Evolutionary conservation across 176 grass and related monocot genomes (phyloP), one percentile per base, ranked within the genome.

Genomic region (Canna indica): DNA sequence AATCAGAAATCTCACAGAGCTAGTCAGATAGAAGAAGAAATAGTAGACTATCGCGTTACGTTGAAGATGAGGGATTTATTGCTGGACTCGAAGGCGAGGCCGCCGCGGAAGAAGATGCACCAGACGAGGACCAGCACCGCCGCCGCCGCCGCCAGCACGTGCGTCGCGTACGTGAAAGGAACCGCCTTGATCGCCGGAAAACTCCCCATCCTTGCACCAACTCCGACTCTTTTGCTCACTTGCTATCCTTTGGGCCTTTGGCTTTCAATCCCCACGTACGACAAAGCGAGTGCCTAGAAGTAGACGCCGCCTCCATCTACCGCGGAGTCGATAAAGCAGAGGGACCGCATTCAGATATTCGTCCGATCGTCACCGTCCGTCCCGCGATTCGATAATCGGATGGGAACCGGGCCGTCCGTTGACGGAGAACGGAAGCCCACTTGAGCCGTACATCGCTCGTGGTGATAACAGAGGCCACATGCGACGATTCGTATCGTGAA

Each of bases 51-150:
- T 12, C 4, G 30, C 54, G 67, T 67, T 71, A 91, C 91, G 75
- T 91, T 96, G 75, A 96, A 96, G 81, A 96, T 83, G 81, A 91
- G 92, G 69, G 81, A 84, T 87, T 96, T 96, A 76, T 96, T 88
- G 33, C 35, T 44, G 1, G 83, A 90, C 18, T 81, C 80, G 68
- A 96, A 65, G 38, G 88, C 92, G 60, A 96, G 83, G 56, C 92
- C 92, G 39, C 92, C 92, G 45, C 92, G 85, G 88, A 96, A 96
- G 77, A 73, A 54, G 81, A 91, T 65, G 81, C 85, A 86, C 88
- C 92, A 96, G 35, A 96, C 88, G 47, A 91, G 83, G 45, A 96
- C 88, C 81, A 96, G 42, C 78, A 59, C 83, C 47, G 88, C 91
- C 64, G 88, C 47, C 73, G 36, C 78, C 42, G 27, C 81, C 11